Evolutionary conservation across 257 asterid species (phyloP), one percentile per base, ranked within the genome.

Genomic region (Dorcoceras hygrometricum): DNA sequence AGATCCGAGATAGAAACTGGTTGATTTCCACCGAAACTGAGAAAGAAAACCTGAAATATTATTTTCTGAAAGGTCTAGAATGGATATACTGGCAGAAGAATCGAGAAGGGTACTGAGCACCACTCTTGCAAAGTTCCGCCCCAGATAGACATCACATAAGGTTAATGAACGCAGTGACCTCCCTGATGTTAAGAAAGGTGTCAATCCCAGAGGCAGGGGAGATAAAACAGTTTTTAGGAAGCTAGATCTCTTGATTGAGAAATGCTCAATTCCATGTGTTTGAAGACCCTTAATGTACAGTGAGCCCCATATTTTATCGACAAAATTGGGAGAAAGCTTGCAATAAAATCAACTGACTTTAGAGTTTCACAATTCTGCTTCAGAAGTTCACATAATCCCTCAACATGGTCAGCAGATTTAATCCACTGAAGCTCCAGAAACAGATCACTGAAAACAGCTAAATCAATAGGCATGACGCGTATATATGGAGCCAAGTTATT

Each of bases 401-500:
- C 89, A 74, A 90, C 97, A 76, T 94, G 90, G 73, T 85, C 89
- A 69, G 73, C 80, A 69, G 94, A 85, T 80, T 93, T 94, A 51
- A 94, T 86, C 96, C 95, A 90, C 64, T 79, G 95, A 65, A 94
- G 82, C 67, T 94, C 97, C 83, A 94, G 79, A n/a, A n/a, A n/a
- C n/a, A n/a, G n/a, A n/a, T n/a, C n/a, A n/a, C n/a, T n/a, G n/a
- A n/a, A n/a, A n/a, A n/a, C n/a, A n/a, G n/a, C n/a, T n/a, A n/a
- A n/a, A n/a, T n/a, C n/a, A n/a, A n/a, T n/a, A n/a, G n/a, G n/a
- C n/a, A n/a, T n/a, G n/a, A 22, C 87, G 91, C n/a, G n/a, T n/a
- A n/a, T n/a, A n/a, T n/a, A n/a, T n/a, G n/a, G n/a, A n/a, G n/a
- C n/a, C n/a, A n/a, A n/a, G n/a, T n/a, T n/a, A n/a, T n/a, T n/a